phyloP scores from a whole-genome alignment of 2,329 filamentous ascomycete genomes.

The Teratosphaeria nubilosa region DNA sequence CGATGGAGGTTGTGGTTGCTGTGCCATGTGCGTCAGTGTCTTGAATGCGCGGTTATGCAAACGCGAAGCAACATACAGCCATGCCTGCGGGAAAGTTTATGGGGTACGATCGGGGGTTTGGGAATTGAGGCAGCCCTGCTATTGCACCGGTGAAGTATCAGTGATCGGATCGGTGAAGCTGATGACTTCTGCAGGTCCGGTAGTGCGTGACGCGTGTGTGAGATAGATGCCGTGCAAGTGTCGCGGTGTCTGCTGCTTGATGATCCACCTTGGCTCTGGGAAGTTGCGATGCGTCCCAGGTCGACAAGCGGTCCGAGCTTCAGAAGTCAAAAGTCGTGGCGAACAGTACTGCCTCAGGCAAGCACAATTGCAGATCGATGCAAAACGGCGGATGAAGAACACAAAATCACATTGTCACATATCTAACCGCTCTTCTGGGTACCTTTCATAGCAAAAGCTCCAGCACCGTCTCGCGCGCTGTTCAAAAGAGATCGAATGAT shows the following conservation, averaged over 20 bases:
- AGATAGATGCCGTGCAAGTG: neutral
- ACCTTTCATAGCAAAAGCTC: too few species aligned
- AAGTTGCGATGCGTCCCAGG: neutral
- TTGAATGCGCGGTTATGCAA: neutral
- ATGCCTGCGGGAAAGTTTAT: neutral
- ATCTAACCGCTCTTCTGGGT: too few species aligned
- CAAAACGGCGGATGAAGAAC: too few species aligned
- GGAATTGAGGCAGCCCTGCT: neutral
- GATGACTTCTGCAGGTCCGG: neutral
- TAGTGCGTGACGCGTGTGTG: neutral
- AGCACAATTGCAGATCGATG: too few species aligned
- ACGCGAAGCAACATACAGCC: neutral
- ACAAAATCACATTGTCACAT: too few species aligned
- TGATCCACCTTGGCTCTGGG: neutral
- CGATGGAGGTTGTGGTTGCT: constrained; percentile 34
- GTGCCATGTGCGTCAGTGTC: constrained; percentile 2
- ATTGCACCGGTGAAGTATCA: neutral
- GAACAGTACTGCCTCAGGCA: neutral
- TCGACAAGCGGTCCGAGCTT: neutral
- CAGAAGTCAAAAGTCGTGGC: neutral
- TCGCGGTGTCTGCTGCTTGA: neutral
- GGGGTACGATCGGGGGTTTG: neutral
- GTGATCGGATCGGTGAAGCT: neutral
- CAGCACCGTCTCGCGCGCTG: too few species aligned
- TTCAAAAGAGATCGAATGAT: too few species aligned